Conservation (phyloP, 139 green algal species). For the Astrephomene gubernaculifera region DNA sequence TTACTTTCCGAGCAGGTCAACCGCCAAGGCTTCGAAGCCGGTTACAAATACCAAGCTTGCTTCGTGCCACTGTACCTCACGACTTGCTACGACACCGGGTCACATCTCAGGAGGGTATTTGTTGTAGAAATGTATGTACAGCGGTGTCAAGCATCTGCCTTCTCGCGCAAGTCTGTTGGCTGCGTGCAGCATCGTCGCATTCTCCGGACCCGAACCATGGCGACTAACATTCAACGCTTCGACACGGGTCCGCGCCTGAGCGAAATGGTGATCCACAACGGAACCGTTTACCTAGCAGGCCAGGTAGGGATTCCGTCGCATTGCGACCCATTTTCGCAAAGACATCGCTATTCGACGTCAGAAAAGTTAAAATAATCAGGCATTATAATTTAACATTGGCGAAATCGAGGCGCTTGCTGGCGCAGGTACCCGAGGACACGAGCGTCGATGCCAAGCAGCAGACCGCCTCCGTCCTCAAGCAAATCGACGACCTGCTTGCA, state of each 20-base stretch:
- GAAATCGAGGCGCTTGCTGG: not conserved
- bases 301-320: constrained; percentile 14
- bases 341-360: no score
- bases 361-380: no score
- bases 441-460: constrained; percentile 38
- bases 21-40: no score
- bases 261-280: constrained; percentile 32
- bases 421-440: constrained; percentile 42
- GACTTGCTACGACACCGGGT: no score
- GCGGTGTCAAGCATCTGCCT: no score
- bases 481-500: constrained; percentile 46
- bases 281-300: constrained; percentile 34
- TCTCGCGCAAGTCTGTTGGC: no score
- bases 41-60: no score
- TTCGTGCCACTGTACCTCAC: no score
- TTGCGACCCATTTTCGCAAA: not conserved
- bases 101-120: no score
- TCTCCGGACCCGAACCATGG: constrained; percentile 38
- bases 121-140: no score
- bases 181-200: no score
- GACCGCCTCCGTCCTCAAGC: constrained; percentile 31
- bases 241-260: not conserved
- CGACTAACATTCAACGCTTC: constrained; percentile 13
- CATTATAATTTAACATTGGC: not conserved
- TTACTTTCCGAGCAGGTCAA: no score